Evolutionary conservation across 768 basidiomycete genomes (phyloP).

Genomic region (Mycena venus): DNA sequence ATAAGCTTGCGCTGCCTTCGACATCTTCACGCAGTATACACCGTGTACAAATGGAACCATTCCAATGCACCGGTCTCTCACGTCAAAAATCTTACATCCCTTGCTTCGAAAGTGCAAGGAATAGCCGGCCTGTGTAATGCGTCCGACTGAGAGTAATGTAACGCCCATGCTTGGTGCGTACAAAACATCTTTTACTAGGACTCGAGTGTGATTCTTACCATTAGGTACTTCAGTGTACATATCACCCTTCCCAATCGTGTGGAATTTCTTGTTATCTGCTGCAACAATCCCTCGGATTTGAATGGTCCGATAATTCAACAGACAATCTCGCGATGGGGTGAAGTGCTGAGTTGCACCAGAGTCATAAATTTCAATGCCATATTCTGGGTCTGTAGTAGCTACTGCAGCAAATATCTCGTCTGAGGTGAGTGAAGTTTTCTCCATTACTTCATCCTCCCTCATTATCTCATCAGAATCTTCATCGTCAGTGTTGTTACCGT

Average conservation of each 20-base stretch:
- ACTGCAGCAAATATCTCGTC: background rate
- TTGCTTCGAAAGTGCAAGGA: constrained; percentile 16
- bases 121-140: constrained; percentile 39
- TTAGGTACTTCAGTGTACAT: constrained; percentile 42
- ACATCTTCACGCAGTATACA: constrained; percentile 11
- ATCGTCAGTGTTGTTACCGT: background rate
- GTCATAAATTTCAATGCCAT: constrained; percentile 47
- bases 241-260: constrained; percentile 47
- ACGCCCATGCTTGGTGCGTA: constrained; percentile 32
- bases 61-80: constrained; percentile 3
- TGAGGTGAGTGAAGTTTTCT: background rate
- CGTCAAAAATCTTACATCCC: constrained; percentile 36
- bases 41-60: background rate
- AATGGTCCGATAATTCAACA: constrained; percentile 44
- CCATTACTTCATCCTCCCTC: background rate
- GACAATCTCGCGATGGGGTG: constrained; percentile 43
- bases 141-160: constrained; percentile 47
- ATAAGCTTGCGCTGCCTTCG: background rate
- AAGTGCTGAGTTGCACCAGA: constrained; percentile 52
- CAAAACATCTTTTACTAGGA: constrained; percentile 42
- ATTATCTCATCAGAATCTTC: background rate
- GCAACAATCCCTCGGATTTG: constrained; percentile 42
- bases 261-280: constrained; percentile 42
- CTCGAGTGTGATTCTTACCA: constrained; percentile 22
- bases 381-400: background rate